Evolutionary conservation across 371 early-diverging fungal genomes (phyloP).

Genomic region (Cladochytrium tenue): DNA sequence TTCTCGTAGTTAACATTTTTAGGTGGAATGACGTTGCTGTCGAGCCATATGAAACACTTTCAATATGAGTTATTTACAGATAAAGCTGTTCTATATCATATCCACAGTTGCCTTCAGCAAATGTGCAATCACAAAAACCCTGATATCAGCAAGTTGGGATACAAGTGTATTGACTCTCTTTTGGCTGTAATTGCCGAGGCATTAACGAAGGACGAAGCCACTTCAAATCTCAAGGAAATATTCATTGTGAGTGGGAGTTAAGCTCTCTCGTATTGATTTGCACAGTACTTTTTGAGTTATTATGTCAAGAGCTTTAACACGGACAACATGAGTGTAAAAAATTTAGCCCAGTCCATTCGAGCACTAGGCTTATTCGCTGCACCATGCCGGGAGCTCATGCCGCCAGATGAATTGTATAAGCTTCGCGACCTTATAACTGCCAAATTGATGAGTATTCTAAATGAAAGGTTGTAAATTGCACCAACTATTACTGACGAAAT

Average conservation of each 20-base stretch:
- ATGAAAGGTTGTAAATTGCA: too few species aligned
- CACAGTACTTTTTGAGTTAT: slow-evolving; percentile 58
- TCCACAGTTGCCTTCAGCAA: slow-evolving; percentile 39
- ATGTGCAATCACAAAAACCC: slow-evolving; percentile 56
- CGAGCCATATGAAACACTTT: slow-evolving; percentile 56
- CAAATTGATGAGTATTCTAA: too few species aligned
- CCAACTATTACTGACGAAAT: neutral
- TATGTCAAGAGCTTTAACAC: slow-evolving; percentile 40
- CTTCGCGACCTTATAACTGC: slow-evolving; percentile 55
- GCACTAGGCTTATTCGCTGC: slow-evolving; percentile 72
- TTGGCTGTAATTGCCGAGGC: slow-evolving; percentile 19
- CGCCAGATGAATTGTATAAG: slow-evolving; percentile 42
- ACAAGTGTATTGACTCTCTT: slow-evolving; percentile 53
- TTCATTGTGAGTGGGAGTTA: slow-evolving; percentile 2
- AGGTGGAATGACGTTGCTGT: slow-evolving; percentile 63
- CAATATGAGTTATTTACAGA: slow-evolving; percentile 43
- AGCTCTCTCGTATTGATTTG: slow-evolving; percentile 38
- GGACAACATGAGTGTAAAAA: slow-evolving; percentile 41
- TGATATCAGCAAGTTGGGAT: slow-evolving; percentile 54
- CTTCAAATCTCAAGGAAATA: neutral
- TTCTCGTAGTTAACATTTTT: slow-evolving; percentile 6
- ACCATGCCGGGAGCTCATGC: slow-evolving; percentile 54
- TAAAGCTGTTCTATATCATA: slow-evolving; percentile 38
- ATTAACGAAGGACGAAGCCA: neutral
- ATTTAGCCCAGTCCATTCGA: slow-evolving; percentile 67